phyloP scores from a whole-genome alignment of 2,329 filamentous ascomycete species.

The Cryphonectria naterciae region DNA sequence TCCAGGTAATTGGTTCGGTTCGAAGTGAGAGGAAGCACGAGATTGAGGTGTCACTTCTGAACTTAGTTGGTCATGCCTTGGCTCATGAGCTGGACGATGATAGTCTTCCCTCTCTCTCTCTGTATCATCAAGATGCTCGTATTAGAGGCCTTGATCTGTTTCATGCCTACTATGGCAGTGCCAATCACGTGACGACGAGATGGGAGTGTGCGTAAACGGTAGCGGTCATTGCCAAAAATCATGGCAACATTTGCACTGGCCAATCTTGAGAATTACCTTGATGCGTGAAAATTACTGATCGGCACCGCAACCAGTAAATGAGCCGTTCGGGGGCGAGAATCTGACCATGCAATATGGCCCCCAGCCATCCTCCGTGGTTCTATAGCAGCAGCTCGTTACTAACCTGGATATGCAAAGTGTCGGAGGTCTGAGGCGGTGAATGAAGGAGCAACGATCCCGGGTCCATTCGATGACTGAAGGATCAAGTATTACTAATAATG shows the following conservation, averaged over 20 bases:
- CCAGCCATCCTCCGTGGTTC: neutral
- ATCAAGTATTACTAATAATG: neutral
- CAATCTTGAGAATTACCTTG: too few relatives aligned
- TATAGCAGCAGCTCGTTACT: neutral
- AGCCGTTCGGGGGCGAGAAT: neutral
- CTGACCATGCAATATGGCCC: neutral
- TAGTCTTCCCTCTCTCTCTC: neutral
- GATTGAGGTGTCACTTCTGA: too few relatives aligned
- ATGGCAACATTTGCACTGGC: too few relatives aligned
- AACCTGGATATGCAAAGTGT: neutral
- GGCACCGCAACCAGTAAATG: neutral
- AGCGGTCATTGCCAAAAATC: too few relatives aligned
- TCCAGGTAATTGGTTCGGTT: too few relatives aligned
- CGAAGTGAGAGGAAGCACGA: too few relatives aligned
- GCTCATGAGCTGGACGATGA: neutral
- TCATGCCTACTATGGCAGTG: too few relatives aligned
- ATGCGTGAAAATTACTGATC: neutral
- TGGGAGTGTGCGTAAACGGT: too few relatives aligned
- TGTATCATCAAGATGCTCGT: neutral
- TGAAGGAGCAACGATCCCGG: neutral
- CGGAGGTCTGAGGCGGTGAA: neutral
- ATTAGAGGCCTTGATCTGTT: neutral
- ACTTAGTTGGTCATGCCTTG: too few relatives aligned
- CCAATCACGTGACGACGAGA: too few relatives aligned
- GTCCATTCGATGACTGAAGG: neutral